phyloP scores from a whole-genome alignment of 1,284 basidiomycete genomes.

The Porogramme epimiltina region DNA sequence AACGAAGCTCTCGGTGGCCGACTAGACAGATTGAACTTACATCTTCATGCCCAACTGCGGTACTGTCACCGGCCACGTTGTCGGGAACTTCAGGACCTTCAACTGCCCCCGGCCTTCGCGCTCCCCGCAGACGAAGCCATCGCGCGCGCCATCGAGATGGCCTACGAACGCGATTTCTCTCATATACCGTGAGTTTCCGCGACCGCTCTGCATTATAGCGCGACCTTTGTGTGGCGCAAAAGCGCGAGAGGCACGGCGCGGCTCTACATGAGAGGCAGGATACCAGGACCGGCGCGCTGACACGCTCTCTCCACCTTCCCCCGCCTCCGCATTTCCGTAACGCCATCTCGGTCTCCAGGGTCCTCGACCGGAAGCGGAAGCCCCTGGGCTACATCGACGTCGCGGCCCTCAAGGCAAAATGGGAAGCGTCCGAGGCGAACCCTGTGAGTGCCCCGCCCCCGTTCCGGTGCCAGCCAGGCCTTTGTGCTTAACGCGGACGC shows the following conservation, averaged over 20 bases:
- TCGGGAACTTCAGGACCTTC: slow-evolving; percentile 83
- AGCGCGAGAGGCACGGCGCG: neutral
- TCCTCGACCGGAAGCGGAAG: slow-evolving; percentile 70
- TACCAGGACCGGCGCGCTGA: neutral
- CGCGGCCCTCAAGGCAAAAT: slow-evolving; percentile 70
- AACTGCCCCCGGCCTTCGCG: slow-evolving; percentile 88
- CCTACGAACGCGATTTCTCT: slow-evolving; percentile 90
- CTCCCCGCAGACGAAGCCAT: slow-evolving; percentile 73
- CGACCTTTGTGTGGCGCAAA: neutral
- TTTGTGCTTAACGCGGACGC: slow-evolving; percentile 11
- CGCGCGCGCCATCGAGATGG: slow-evolving; percentile 76
- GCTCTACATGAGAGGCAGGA: neutral
- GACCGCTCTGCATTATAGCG: neutral
- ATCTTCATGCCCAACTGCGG: too few species aligned
- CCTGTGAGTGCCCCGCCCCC: slow-evolving; percentile 51
- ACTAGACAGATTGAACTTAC: neutral
- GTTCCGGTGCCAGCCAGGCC: neutral
- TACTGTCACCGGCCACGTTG: too few species aligned
- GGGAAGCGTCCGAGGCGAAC: slow-evolving; percentile 72
- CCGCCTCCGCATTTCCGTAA: neutral
- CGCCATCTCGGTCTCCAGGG: slow-evolving; percentile 45
- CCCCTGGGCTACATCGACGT: slow-evolving; percentile 86
- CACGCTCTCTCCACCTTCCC: neutral
- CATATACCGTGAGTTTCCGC: slow-evolving; percentile 73
- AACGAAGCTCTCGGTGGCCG: too few species aligned